These are phyloP conservation scores for Murraya koenigii DNA, from an alignment of 345 rosid genomes.

Conservation along the genomic window DNA sequence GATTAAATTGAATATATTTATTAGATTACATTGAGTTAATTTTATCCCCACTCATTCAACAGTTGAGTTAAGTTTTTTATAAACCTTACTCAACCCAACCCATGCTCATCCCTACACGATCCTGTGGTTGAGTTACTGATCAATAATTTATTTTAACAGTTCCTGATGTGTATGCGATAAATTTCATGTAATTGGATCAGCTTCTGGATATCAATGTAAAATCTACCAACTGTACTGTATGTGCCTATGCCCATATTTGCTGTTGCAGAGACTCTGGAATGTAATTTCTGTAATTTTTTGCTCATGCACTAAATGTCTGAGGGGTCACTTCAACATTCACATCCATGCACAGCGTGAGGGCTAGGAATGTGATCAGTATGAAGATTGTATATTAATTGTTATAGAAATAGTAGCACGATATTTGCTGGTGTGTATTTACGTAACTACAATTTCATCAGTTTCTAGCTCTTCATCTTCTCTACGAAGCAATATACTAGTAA, in stretches of 20 bases:
- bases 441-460: no score
- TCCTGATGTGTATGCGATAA: background rate
- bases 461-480: no score
- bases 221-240: background rate
- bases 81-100: no score
- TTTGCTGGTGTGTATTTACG: no score
- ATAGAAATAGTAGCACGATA: background rate
- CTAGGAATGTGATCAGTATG: background rate
- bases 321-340: background rate
- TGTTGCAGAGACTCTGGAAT: background rate
- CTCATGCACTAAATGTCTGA: background rate
- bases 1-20: no score
- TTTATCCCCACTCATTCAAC: no score
- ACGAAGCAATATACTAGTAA: no score
- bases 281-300: background rate
- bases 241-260: background rate
- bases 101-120: constrained; percentile 7
- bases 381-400: background rate
- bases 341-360: background rate
- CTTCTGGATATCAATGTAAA: constrained; percentile 10
- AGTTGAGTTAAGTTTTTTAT: no score
- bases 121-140: background rate
- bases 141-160: background rate
- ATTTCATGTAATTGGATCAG: background rate
- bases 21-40: no score